Base-by-base conservation (phyloP, 164 flowering plant species). In the Aristolochia contorta region DNA sequence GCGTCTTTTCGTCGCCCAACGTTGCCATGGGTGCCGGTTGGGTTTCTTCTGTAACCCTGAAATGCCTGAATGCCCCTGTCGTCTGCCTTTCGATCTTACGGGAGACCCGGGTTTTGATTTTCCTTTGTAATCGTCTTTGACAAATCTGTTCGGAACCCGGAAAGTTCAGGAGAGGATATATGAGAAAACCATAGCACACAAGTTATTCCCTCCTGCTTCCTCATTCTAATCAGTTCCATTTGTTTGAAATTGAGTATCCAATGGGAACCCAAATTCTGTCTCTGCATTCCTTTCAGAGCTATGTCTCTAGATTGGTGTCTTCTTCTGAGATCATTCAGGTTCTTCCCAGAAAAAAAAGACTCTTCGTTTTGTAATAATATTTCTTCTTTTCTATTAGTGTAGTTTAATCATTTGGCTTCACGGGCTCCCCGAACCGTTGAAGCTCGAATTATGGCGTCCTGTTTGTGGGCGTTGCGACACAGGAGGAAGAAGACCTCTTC, bases 231-330 rank as follows among this genome's bases (percentile, higher is more conserved):
- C 22, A 48, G 54, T 1, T 59, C 50, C 15, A 12, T 12, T 46
- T 45, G 43, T 64, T 65, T 60, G 23, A 56, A 33, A 49, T 64
- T 71, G 60, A 69, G 80, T 72, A 78, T 72, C 53, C n/a, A 10
- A 18, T 49, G 20, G 10, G 53, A 18, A 49, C 56, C 25, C 56
- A 19, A 19, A 21, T 54, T 4, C 47, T 24, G 58, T 59, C 64
- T 61, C 47, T 47, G 48, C 15, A 61, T 47, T 54, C 30, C 60
- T 48, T 33, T 59, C 52, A 64, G 65, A 75, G 78, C 72, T 83
- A 84, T 84, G 89, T 81, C 74, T 79, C 65, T 69, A 65, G 79
- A 79, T 77, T 85, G 72, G 78, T 75, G 82, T 77, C 78, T 84
- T 79, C 84, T 77, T 65, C 71, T 70, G 80, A 52, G 77, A 77